Conservation (phyloP, 805 yeast genomes). For the Starmera dryadoides region DNA sequence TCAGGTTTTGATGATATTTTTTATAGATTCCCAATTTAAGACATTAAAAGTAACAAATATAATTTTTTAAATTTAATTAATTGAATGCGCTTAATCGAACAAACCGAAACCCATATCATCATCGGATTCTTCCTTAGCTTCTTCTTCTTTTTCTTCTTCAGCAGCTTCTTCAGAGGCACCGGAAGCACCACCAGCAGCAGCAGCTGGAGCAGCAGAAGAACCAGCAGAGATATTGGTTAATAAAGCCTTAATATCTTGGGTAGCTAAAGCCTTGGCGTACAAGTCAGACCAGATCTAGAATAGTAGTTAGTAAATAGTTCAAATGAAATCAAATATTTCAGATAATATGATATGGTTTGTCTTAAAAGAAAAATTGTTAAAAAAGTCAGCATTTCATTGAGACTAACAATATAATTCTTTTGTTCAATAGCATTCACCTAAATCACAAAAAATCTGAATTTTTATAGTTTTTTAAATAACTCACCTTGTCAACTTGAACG, state of each 20-base stretch:
- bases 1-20: background rate
- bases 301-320: background rate
- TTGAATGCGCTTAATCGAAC: constrained; percentile 55
- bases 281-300: constrained; percentile 72
- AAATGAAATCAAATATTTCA: too few relatives aligned
- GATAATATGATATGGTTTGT: too few relatives aligned
- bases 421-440: too few relatives aligned
- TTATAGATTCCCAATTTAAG: background rate
- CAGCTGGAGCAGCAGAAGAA: constrained; percentile 68
- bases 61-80: too few relatives aligned
- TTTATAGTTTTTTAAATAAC: constrained; percentile 19
- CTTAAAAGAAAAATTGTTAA: too few relatives aligned
- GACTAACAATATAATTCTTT: too few relatives aligned
- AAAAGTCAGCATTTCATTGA: too few relatives aligned
- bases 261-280: constrained; percentile 82
- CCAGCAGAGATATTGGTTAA: constrained; percentile 63
- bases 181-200: constrained; percentile 53
- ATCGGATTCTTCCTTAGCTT: constrained; percentile 47
- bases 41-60: background rate
- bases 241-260: constrained; percentile 78
- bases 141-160: constrained; percentile 51
- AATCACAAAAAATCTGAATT: too few relatives aligned
- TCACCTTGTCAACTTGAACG: constrained; percentile 54
- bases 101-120: constrained; percentile 95
- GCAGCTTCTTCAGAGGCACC: constrained; percentile 59